Evolutionary conservation across 2,329 filamentous ascomycete genomes (phyloP).

Genomic region (Venturia aucupariae): DNA sequence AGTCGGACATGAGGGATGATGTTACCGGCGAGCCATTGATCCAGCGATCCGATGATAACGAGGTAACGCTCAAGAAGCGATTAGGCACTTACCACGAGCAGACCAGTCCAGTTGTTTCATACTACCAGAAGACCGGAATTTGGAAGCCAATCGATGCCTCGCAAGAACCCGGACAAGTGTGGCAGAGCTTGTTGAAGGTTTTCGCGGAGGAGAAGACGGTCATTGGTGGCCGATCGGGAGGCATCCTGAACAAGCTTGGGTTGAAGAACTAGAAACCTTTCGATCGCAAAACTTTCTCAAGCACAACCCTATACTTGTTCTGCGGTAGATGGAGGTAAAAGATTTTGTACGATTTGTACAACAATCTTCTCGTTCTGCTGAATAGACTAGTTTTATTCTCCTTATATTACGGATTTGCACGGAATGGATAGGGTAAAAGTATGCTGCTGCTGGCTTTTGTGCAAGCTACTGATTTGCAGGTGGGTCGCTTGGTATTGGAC

Average conservation of each 20-base stretch:
- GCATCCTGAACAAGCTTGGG: slow-evolving; percentile 44
- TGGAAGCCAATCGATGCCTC: slow-evolving; percentile 93
- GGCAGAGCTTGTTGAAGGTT: slow-evolving; percentile 82
- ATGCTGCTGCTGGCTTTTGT: neutral
- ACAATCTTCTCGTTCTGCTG: neutral
- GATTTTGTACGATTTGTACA: neutral
- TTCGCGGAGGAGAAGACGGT: slow-evolving; percentile 55
- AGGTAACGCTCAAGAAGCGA: slow-evolving; percentile 89
- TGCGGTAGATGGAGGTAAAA: neutral
- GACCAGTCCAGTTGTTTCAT: slow-evolving; percentile 83
- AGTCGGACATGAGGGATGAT: slow-evolving; percentile 89
- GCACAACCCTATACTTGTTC: neutral
- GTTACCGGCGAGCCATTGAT: slow-evolving; percentile 92
- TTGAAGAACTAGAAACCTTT: slow-evolving; percentile 35
- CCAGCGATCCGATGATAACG: slow-evolving; percentile 95
- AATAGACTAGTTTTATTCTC: neutral
- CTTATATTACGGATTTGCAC: neutral
- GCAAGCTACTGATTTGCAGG: slow-evolving; percentile 3
- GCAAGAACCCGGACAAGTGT: slow-evolving; percentile 91
- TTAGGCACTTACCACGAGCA: slow-evolving; percentile 88
- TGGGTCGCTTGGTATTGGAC: neutral
- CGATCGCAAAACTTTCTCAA: neutral
- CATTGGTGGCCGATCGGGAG: slow-evolving; percentile 24
- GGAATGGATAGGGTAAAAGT: slow-evolving; percentile 4
- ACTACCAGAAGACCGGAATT: slow-evolving; percentile 97